These are phyloP conservation scores for Paulownia fortunei DNA, from an alignment of 257 asterid genomes.

Conservation along the genomic window DNA sequence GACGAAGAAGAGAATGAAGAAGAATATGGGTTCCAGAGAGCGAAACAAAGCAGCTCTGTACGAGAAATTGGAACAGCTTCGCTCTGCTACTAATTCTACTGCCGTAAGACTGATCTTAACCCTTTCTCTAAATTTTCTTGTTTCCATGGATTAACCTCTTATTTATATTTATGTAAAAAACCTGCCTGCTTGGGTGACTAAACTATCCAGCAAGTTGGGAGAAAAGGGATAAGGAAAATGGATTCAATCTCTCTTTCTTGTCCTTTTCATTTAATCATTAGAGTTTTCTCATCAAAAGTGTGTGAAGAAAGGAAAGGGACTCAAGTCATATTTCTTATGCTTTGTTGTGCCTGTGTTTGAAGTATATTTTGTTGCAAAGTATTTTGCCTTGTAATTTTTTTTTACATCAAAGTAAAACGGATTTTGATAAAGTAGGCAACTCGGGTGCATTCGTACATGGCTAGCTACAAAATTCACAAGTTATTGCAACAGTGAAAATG, in stretches of 20 bases:
- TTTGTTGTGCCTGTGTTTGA: neutral
- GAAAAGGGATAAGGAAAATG: too few species aligned
- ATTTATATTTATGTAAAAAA: neutral
- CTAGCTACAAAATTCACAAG: neutral
- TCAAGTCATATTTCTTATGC: neutral
- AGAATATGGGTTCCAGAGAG: conserved; percentile 48
- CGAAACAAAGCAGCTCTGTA: conserved; percentile 44
- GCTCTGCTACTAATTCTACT: conserved; percentile 61
- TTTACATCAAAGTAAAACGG: neutral
- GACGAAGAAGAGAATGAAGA: neutral
- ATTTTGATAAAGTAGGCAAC: neutral
- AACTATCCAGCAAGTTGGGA: too few species aligned
- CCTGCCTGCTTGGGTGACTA: too few species aligned
- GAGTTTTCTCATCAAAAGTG: too few species aligned
- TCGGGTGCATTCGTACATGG: neutral
- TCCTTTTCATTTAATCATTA: neutral
- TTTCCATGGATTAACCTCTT: neutral
- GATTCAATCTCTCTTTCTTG: neutral
- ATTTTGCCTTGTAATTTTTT: neutral
- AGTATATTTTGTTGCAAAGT: too few species aligned
- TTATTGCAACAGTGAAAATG: neutral
- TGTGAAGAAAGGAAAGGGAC: neutral
- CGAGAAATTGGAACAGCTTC: conserved; percentile 56
- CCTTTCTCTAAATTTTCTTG: neutral
- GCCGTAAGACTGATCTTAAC: conserved; percentile 39